Base-by-base conservation (phyloP, 192 early-diverging fungal species). In the Backusella liffmaniae region DNA sequence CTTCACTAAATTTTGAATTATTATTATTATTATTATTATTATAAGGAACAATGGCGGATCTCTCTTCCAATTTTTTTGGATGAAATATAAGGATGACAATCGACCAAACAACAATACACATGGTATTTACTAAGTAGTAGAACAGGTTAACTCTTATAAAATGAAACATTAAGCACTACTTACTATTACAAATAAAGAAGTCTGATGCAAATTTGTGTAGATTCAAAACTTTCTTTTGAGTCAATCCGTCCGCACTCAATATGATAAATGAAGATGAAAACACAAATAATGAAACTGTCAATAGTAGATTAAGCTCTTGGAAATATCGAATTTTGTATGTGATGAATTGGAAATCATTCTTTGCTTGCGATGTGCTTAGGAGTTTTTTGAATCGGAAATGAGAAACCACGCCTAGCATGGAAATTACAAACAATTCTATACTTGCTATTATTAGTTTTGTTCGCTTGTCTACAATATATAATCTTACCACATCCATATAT, bases 171-270 rank as follows among this genome's bases (percentile, higher is more conserved):
- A 15, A 44, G 0, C 42, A 15, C 42, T 16, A 66, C 79, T 82
- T 79, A 78, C 77, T 74, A 70, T 79, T 76, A 49, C 81, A 79
- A 66, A 82, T 82, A 39, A 82, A 59, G 12, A 82, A 72, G 70
- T 82, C 81, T 2, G 81, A 49, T 18, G 75, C 51, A 62, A 83
- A 79, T 36, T 79, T 83, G 69, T 78, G 53, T 29, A 15, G 7
- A 66, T 74, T 83, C 3, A 73, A 51, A 13, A 37, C 35, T 53
- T 76, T 73, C 65, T 73, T 76, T 13, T 42, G 36, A 12, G 77
- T 83, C 71, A 83, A 74, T 46, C 81, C 81, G 41, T 83, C 81
- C 4, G 59, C 77, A 74, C 81, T 79, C 16, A 83, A 72, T 16
- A 79, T 79, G 18, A 83, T 83, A 35, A 83, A 73, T 30, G 62